A percentile compares a stretch with the other conserved stretches of the same genome.
Conservation (phyloP, 2,329 filamentous ascomycete species). For the Colletotrichum shisoi region DNA sequence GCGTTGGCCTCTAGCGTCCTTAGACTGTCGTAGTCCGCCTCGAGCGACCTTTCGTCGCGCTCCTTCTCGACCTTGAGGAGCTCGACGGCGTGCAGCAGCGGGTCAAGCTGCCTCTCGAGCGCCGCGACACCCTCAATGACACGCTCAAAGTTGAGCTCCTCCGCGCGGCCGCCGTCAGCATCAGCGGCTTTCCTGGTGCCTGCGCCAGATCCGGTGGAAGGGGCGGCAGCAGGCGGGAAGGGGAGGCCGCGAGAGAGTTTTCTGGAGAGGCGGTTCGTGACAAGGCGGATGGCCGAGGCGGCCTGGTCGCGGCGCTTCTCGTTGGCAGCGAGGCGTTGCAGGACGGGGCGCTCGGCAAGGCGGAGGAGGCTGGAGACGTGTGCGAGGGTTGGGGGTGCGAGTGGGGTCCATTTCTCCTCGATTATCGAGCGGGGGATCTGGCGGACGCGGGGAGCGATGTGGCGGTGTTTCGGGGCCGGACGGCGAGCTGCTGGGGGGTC, state of each 20-base stretch:
- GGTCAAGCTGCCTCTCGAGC: constrained; percentile 67
- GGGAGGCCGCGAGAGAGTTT: constrained; percentile 68
- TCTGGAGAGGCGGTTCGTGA: constrained; percentile 63
- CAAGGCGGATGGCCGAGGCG: constrained; percentile 62
- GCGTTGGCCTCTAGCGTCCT: constrained; percentile 64
- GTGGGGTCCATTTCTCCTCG: constrained; percentile 71
- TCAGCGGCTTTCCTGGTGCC: constrained; percentile 20
- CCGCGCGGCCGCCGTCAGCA: constrained; percentile 51
- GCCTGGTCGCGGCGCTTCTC: constrained; percentile 61
- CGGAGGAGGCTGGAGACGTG: constrained; percentile 65
- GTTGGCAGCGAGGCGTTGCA: constrained; percentile 62
- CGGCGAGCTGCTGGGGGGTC: constrained; percentile 40
- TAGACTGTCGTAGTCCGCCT: constrained; percentile 62
- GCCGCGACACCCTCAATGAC: constrained; percentile 66
- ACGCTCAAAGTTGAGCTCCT: constrained; percentile 72
- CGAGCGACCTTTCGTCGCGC: constrained; percentile 63
- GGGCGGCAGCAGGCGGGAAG: constrained; percentile 65
- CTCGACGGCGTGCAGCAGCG: constrained; percentile 68
- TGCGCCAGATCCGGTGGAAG: constrained; percentile 30
- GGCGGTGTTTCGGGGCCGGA: constrained; percentile 55
- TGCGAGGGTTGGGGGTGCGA: constrained; percentile 63
- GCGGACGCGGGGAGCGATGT: constrained; percentile 60
- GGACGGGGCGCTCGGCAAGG: constrained; percentile 68
- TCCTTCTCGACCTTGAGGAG: constrained; percentile 66
- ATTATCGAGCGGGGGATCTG: constrained; percentile 70